Conservation (phyloP, 2,329 filamentous ascomycete species). For the Phyllosticta ampelicida region DNA sequence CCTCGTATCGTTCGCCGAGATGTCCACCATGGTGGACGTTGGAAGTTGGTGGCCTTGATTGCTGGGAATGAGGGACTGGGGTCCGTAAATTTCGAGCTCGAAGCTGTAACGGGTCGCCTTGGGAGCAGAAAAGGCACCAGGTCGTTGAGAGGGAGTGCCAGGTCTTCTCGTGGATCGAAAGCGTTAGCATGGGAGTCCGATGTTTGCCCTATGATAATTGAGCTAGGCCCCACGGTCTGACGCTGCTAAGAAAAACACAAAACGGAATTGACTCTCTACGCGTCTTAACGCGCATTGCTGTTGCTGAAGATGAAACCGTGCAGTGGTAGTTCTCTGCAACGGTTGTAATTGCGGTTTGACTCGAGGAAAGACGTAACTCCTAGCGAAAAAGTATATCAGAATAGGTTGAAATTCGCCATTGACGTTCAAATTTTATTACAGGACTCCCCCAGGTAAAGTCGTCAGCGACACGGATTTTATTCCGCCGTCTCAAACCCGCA, state of each 20-base stretch:
- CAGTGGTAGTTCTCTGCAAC: neutral
- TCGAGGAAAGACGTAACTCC: neutral
- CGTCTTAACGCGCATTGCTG: neutral
- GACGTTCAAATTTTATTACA: neutral
- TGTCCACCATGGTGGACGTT: neutral
- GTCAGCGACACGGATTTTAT: neutral
- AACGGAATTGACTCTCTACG: neutral
- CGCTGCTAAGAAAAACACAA: neutral
- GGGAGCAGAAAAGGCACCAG: neutral
- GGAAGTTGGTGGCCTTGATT: neutral
- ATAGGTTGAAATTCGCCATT: neutral
- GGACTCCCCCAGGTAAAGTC: neutral
- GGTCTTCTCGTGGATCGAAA: neutral
- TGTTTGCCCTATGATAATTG: neutral
- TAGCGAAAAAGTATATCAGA: neutral
- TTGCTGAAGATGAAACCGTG: neutral
- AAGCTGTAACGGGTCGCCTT: neutral
- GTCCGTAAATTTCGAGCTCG: neutral
- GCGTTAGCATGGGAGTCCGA: neutral
- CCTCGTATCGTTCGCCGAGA: neutral
- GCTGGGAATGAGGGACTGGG: neutral
- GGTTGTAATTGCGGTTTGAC: neutral
- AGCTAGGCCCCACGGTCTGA: neutral
- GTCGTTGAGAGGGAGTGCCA: neutral
- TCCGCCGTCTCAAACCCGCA: neutral